Base-by-base conservation (phyloP, 345 rosid genomes). In the Draba incana region DNA sequence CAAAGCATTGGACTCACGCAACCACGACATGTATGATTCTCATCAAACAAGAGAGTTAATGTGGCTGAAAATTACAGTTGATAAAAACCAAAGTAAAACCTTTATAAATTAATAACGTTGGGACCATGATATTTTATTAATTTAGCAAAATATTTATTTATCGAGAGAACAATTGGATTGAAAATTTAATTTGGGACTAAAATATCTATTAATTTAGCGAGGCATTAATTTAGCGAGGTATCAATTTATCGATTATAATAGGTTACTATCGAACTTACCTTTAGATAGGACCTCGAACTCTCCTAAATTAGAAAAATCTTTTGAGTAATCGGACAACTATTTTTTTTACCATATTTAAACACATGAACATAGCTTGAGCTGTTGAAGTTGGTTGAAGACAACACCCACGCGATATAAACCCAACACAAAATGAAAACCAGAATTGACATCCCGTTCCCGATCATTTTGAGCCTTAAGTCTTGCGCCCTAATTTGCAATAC, bases 301-400 rank as follows among this genome's bases (percentile, higher is more conserved):
- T 24, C 35, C 10, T n/a, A 64, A 31, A 20, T 28, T 28, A 28
- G 43, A 42, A 66, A 51, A 66, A 11, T 30, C 51, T 16, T 42
- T 15, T n/a, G 23, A 66, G 70, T 8, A 53, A 66, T 5, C 42
- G 28, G 30, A 16, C 13, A 53, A 66, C 52, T 53, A 66, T 5
- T 1, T 10, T 62, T 10, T 62, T 39, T 61, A 7, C 61, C 61
- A 66, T 7, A 11, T 28, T 10, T 3, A 0, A 7, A 9, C 3
- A 53, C 61, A 67, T 13, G 35, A 13, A 44, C 53, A 44, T 9
- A 67, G n/a, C 55, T 35, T 13, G 1, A 64, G 10, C 49, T 38
- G 46, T n/a, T 50, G 5, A 38, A 37, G 57, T 8, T 24, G 33
- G 9, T 49, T 13, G 57, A 64, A 35, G 57, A 31, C 43, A 46